Base-by-base conservation (phyloP, 1,284 basidiomycete genomes). In the Pisolithus thermaeus region DNA sequence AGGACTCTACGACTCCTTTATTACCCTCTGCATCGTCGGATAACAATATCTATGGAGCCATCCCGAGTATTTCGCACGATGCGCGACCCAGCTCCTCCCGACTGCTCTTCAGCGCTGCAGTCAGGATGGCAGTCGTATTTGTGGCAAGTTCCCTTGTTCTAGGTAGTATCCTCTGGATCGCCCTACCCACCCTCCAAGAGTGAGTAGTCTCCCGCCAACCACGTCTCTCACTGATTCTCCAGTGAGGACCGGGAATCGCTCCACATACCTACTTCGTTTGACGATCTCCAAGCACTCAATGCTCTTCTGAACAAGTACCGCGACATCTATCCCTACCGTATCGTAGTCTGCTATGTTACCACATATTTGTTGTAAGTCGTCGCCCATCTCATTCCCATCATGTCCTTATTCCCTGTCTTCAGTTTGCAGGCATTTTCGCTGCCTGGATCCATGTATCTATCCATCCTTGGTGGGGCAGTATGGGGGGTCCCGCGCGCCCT, bases 401-500 rank as follows among this genome's bases (percentile, higher is more conserved):
- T 40, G 36, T 41, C 22, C 6, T 56, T 58, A 59, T 52, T 40
- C 54, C 47, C 45, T 48, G 3, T 14, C 38, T 7, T 51, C 65
- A 94, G 92, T 70, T 78, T 98, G 4, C 96, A 99, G 75, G 92
- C 94, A 0, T 99, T 98, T 70, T 94, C 92, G 2, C 79, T 99
- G 5, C 96, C 96, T 0, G 96, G 96, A 0, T 96, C 92, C 22
- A 98, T 98, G 95, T 99, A 99, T 68, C 82, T 99, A 54, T 93
- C 92, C 47, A 97, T 98, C 64, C 83, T 98, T 7, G 94, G 91
- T 12, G 96, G 96, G 30, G 96, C 96, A 0, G 87, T 98, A 6
- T 99, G 94, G 84, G 95, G 96, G 35, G 87, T 97, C n/a, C 73
- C 90, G 1, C 71, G 87, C 7, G 95, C 95, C 0, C 78, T 98